Percentiles rank a stretch among this genome's conserved stretches.
Evolutionary conservation across 345 rosid genomes (phyloP).

Genomic region (Eucalyptus urophylla): DNA sequence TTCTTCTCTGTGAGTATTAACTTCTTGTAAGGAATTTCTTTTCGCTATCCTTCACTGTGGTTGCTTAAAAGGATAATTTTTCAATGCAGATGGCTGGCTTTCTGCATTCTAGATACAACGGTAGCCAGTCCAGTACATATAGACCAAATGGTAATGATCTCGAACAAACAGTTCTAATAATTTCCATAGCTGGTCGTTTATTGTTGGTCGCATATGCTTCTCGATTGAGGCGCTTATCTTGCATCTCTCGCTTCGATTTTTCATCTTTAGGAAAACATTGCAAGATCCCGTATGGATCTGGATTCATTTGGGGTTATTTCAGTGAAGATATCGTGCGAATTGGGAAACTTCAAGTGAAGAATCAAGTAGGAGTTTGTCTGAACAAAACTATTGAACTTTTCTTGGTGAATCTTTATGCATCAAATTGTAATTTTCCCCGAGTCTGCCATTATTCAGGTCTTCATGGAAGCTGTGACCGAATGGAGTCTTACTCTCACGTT

Average conservation of each 20-base stretch:
- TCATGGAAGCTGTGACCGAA: conserved; percentile 30
- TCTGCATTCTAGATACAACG: conserved; percentile 53
- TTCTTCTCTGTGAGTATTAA: conserved; percentile 36
- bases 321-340: conserved; percentile 53
- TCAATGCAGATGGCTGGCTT: conserved; percentile 46
- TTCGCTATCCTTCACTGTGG: neutral
- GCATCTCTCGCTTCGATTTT: neutral
- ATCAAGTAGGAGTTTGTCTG: conserved; percentile 30
- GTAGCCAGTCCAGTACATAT: conserved; percentile 44
- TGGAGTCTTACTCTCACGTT: conserved; percentile 15
- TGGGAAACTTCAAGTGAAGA: conserved; percentile 40
- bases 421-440: neutral
- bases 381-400: neutral
- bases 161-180: neutral
- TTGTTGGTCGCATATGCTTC: neutral
- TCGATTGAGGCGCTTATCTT: neutral
- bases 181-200: neutral
- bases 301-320: conserved; percentile 56
- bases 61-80: neutral
- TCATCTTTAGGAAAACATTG: conserved; percentile 25
- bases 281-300: conserved; percentile 49
- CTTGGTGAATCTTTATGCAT: neutral
- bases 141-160: conserved; percentile 19
- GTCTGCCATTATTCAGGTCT: conserved; percentile 14
- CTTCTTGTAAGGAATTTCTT: neutral